These are phyloP conservation scores for Globisporangium orthogonon DNA, from an alignment of 352 stramenopile species.

Conservation along the genomic window DNA sequence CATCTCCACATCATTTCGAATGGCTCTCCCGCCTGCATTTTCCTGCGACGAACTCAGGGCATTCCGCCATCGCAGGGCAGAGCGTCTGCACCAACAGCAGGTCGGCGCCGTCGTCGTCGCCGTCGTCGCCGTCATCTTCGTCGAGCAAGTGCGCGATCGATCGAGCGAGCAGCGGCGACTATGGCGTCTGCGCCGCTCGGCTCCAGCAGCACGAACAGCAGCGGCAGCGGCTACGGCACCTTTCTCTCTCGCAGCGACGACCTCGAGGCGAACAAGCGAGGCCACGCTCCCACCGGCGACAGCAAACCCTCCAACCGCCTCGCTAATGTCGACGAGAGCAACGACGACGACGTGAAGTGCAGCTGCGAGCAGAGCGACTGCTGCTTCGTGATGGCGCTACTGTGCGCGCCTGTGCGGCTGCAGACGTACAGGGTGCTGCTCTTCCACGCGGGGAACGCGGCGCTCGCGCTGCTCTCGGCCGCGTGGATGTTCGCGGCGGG, in stretches of 20 bases:
- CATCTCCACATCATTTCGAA: no score
- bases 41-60: no score
- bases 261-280: background rate
- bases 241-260: conserved; percentile 4
- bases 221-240: background rate
- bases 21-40: no score
- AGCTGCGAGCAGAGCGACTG: conserved; percentile 42
- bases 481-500: conserved; percentile 25
- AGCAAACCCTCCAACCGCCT: background rate
- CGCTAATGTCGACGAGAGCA: conserved; percentile 11
- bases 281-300: background rate
- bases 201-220: conserved; percentile 1
- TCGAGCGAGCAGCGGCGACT: background rate
- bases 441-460: conserved; percentile 46
- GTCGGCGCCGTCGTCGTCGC: no score
- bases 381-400: conserved; percentile 37
- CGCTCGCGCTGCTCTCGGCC: conserved; percentile 29
- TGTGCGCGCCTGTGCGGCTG: conserved; percentile 44
- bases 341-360: conserved; percentile 9
- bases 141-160: no score
- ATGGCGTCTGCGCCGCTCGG: background rate
- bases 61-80: no score
- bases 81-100: no score
- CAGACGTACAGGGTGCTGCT: conserved; percentile 50
- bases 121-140: no score